Evolutionary conservation across 2,329 filamentous ascomycete species (phyloP).

Genomic region (Venturia carpophila): DNA sequence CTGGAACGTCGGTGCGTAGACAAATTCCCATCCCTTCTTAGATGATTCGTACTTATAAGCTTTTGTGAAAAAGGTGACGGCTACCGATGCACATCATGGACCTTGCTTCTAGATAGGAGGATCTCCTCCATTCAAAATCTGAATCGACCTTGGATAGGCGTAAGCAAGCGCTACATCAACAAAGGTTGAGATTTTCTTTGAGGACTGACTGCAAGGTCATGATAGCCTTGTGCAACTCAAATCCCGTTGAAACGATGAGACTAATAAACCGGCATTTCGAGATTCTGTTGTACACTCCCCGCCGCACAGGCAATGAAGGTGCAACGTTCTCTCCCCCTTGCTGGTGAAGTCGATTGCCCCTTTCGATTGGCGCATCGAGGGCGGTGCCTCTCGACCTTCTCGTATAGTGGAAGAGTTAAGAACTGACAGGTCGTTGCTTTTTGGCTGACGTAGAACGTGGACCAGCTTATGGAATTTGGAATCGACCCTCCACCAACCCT

Average conservation of each 20-base stretch:
- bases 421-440: background rate
- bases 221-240: constrained; percentile 1
- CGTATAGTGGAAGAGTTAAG: background rate
- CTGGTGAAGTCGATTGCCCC: background rate
- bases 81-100: too few relatives aligned
- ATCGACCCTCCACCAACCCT: background rate
- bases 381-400: background rate
- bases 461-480: background rate
- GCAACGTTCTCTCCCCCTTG: background rate
- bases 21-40: background rate
- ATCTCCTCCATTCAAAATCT: background rate
- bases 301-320: constrained; percentile 8
- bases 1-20: background rate
- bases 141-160: background rate
- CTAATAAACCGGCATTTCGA: background rate
- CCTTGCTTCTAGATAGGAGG: background rate
- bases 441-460: background rate
- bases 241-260: background rate
- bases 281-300: background rate
- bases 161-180: background rate
- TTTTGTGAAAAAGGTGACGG: background rate
- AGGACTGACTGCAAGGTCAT: background rate
- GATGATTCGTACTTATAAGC: background rate
- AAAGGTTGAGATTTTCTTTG: background rate
- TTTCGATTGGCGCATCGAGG: background rate